phyloP scores from a whole-genome alignment of 306 rosid species.

The Quercus cerris region DNA sequence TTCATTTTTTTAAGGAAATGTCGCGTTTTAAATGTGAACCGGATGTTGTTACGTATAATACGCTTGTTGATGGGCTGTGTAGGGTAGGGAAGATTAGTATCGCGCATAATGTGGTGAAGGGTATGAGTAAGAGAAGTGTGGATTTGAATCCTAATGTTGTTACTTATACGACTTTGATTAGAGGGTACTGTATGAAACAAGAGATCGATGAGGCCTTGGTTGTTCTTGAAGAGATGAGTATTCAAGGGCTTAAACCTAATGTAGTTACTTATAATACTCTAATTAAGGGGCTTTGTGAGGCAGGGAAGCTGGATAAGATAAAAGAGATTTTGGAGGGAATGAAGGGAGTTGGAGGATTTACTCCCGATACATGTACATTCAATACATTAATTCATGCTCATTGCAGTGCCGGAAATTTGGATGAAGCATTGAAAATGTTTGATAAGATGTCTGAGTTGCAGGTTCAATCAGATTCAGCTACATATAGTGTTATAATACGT shows the following conservation, averaged over 20 bases:
- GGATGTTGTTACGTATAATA: constrained; percentile 68
- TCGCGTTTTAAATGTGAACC: constrained; percentile 49
- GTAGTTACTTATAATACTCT: constrained; percentile 64
- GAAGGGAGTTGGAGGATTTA: constrained; percentile 33
- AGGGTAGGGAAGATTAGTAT: constrained; percentile 58
- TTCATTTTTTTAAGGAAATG: constrained; percentile 59
- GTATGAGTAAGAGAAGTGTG: constrained; percentile 55
- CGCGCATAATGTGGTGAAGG: constrained; percentile 69
- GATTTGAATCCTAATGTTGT: constrained; percentile 73
- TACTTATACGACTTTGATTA: constrained; percentile 75
- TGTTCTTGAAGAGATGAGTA: constrained; percentile 69
- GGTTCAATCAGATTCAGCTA: constrained; percentile 68
- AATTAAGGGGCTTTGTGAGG: constrained; percentile 78
- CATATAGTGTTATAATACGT: constrained; percentile 66
- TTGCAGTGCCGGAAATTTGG: constrained; percentile 54
- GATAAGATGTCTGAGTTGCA: constrained; percentile 53
- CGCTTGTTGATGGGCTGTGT: constrained; percentile 88
- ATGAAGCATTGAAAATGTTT: constrained; percentile 65
- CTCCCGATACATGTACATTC: constrained; percentile 73
- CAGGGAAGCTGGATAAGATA: constrained; percentile 45
- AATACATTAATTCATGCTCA: constrained; percentile 67
- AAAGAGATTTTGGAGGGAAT: constrained; percentile 52
- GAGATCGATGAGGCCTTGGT: constrained; percentile 62
- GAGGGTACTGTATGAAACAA: constrained; percentile 66
- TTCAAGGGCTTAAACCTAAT: constrained; percentile 57